Conservation (phyloP, 371 early-diverging fungal genomes). For the Apophysomyces variabilis region DNA sequence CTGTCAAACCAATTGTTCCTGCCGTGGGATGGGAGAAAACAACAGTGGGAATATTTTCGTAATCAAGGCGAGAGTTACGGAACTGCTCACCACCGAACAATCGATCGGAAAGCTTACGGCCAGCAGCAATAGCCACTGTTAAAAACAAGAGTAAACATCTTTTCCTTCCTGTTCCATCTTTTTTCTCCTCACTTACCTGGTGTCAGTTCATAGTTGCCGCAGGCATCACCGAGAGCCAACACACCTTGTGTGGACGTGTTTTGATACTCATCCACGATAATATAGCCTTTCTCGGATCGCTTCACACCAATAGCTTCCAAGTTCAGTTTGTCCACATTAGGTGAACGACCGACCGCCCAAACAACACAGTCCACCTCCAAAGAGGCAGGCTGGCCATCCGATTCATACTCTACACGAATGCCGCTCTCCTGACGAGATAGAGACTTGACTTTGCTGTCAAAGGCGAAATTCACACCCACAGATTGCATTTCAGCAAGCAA, state of each 20-base stretch:
- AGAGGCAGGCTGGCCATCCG: conserved; percentile 41
- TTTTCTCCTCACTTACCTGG: conserved; percentile 59
- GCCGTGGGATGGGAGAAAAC: conserved; percentile 95
- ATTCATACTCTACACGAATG: conserved; percentile 52
- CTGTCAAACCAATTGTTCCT: conserved; percentile 90
- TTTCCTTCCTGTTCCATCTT: too few species aligned
- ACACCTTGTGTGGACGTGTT: conserved; percentile 76
- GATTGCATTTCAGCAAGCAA: conserved; percentile 79
- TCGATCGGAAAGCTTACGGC: conserved; percentile 88
- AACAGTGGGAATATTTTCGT: conserved; percentile 92
- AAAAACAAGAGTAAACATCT: background rate
- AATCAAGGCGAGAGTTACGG: conserved; percentile 80
- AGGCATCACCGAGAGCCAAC: conserved; percentile 95
- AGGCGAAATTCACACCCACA: conserved; percentile 76
- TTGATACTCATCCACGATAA: conserved; percentile 88
- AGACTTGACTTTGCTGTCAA: conserved; percentile 62
- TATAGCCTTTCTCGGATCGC: conserved; percentile 67
- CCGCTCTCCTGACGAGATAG: conserved; percentile 39
- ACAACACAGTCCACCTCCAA: conserved; percentile 71
- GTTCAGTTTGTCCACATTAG: conserved; percentile 73
- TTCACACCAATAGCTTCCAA: conserved; percentile 71
- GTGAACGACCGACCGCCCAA: conserved; percentile 90
- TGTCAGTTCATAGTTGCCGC: conserved; percentile 91
- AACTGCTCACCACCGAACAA: conserved; percentile 83
- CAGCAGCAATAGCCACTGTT: conserved; percentile 91